These are phyloP conservation scores for Artemisia tridentata DNA, from an alignment of 129 eudicot species.

Conservation along the genomic window DNA sequence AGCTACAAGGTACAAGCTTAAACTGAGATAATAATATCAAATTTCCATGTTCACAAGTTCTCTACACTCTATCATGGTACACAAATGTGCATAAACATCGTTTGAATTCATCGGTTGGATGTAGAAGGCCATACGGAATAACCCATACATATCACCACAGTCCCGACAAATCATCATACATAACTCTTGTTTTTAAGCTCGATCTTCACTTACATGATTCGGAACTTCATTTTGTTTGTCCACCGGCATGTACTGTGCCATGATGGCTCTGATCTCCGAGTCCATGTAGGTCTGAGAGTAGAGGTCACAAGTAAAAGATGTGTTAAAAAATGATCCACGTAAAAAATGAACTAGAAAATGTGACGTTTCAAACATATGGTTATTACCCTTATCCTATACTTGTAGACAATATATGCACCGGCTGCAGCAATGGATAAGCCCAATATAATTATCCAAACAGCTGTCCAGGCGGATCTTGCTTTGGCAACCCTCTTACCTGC, in stretches of 20 bases:
- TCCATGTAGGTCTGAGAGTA: conserved; percentile 81
- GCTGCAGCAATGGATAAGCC: conserved; percentile 63
- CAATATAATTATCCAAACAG: conserved; percentile 67
- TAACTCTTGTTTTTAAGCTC: conserved; percentile 41
- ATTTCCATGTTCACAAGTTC: conserved; percentile 25
- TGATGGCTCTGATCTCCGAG: conserved; percentile 94
- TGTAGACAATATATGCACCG: conserved; percentile 75
- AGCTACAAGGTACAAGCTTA: conserved; percentile 9
- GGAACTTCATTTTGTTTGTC: conserved; percentile 88
- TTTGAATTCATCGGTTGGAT: conserved; percentile 45
- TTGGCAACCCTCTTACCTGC: conserved; percentile 64
- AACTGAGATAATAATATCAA: conserved; percentile 17
- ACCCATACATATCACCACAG: conserved; percentile 32
- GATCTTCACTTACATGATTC: conserved; percentile 59
- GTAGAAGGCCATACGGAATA: conserved; percentile 19
- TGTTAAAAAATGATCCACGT: background rate
- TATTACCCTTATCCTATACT: conserved; percentile 77
- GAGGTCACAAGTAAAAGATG: background rate
- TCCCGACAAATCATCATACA: conserved; percentile 23
- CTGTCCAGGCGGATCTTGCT: conserved; percentile 66
- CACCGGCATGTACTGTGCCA: conserved; percentile 90
- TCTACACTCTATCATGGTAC: conserved; percentile 41
- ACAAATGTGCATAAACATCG: conserved; percentile 24
- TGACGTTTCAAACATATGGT: background rate
- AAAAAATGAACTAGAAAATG: background rate